Evolutionary conservation across 2,329 filamentous ascomycete genomes (phyloP).

Genomic region (Beauveria australis): DNA sequence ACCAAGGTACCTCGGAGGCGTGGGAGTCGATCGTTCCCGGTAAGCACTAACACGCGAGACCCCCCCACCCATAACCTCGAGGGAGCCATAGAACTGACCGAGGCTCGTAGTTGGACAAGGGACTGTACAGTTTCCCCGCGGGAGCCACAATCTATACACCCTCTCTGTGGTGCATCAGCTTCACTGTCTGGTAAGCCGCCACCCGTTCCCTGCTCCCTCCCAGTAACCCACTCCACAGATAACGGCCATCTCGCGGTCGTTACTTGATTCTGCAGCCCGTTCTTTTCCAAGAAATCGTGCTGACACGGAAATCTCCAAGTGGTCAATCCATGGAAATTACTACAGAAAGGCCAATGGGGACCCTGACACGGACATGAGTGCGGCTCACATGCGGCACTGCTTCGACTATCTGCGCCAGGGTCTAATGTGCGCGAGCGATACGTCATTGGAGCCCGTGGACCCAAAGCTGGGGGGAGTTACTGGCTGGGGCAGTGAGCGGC

Average conservation of each 20-base stretch:
- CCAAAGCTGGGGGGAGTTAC: not conserved
- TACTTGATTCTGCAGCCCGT: not conserved
- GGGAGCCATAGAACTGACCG: not conserved
- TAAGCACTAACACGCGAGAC: not conserved
- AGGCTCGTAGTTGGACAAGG: not conserved
- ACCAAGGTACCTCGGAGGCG: not conserved
- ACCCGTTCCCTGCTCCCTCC: not conserved
- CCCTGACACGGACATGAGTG: not conserved
- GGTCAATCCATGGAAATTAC: not conserved
- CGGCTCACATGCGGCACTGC: not conserved
- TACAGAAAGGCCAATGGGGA: not conserved
- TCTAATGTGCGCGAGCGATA: not conserved
- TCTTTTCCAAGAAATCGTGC: not conserved
- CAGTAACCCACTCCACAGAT: not conserved
- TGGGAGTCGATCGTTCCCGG: not conserved
- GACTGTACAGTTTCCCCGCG: not conserved
- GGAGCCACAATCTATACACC: not conserved
- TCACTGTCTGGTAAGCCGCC: not conserved
- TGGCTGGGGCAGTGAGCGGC: not conserved
- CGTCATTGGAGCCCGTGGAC: not conserved
- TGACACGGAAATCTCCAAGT: not conserved
- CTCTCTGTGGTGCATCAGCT: not conserved
- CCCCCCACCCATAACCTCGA: not conserved
- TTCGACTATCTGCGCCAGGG: not conserved
- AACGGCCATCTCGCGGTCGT: not conserved